Evolutionary conservation across 169 alveolate genomes (phyloP).

Genomic region (Eimeria mitis): DNA sequence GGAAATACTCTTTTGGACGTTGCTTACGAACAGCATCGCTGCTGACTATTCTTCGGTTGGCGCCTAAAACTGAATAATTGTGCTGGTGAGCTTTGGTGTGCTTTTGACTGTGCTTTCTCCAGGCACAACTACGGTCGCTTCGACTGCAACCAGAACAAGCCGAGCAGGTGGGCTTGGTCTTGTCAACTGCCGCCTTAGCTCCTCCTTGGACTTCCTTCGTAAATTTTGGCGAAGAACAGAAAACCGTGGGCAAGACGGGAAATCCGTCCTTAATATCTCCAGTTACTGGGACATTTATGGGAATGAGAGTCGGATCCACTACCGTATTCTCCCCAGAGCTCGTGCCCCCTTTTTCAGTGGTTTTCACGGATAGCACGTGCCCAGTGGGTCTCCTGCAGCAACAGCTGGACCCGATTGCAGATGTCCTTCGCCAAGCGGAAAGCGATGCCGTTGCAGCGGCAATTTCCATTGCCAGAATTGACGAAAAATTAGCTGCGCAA

Average conservation of each 20-base stretch:
- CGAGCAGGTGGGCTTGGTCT: slow-evolving; percentile 55
- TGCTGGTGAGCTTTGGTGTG: not conserved
- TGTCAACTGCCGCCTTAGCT: not conserved
- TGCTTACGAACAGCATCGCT: not conserved
- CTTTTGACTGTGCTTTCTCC: not conserved
- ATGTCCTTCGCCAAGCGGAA: slow-evolving; percentile 41
- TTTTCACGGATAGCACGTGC: slow-evolving; percentile 50
- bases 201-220: not conserved
- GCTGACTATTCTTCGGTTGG: not conserved
- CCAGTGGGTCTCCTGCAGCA: slow-evolving; percentile 37
- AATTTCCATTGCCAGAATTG: not conserved
- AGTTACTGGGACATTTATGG: slow-evolving; percentile 25
- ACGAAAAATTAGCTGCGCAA: not conserved
- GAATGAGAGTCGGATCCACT: slow-evolving; percentile 56
- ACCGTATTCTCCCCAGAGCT: slow-evolving; percentile 38
- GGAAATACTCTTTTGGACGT: not conserved
- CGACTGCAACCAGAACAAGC: slow-evolving; percentile 15
- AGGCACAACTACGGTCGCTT: slow-evolving; percentile 56
- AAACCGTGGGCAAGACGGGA: too few species aligned
- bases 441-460: slow-evolving; percentile 48
- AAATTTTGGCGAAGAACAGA: not conserved
- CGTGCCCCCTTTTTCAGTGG: slow-evolving; percentile 33
- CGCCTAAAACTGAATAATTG: not conserved
- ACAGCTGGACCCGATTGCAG: slow-evolving; percentile 62
- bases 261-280: not conserved